phyloP scores from a whole-genome alignment of 2,329 filamentous ascomycete species.

The Stagonosporopsis vannaccii region DNA sequence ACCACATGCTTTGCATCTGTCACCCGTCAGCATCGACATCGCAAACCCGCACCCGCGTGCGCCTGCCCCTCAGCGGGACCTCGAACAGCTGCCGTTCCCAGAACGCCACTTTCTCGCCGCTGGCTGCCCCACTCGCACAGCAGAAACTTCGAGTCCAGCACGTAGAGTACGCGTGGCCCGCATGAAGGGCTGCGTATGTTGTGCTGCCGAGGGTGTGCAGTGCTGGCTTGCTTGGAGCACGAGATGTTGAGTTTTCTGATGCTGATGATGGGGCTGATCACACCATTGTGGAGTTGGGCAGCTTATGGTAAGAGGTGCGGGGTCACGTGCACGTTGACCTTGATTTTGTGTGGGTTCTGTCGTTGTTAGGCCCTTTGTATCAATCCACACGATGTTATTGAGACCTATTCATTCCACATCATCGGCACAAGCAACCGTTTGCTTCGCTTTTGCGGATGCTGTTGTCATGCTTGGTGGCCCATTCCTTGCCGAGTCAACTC shows the following conservation, averaged over 20 bases:
- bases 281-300: too few relatives aligned
- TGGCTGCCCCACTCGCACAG: slow-evolving; percentile 5
- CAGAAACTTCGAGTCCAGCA: neutral
- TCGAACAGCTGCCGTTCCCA: slow-evolving; percentile 3
- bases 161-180: slow-evolving; percentile 6
- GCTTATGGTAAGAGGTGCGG: too few relatives aligned
- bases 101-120: neutral
- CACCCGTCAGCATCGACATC: neutral
- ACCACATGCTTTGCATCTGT: neutral
- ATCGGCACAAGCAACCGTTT: too few relatives aligned
- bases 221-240: neutral
- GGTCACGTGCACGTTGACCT: too few relatives aligned
- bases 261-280: neutral
- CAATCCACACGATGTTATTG: too few relatives aligned
- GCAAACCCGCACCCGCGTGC: neutral
- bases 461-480: too few relatives aligned
- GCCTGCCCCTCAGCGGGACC: neutral
- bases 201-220: neutral
- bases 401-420: too few relatives aligned
- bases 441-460: too few relatives aligned
- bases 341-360: too few relatives aligned
- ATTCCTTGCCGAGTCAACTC: too few relatives aligned
- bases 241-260: neutral
- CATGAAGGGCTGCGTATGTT: neutral
- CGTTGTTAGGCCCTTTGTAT: too few relatives aligned